These are phyloP conservation scores for Scytalidium sp. DNA, from an alignment of 2,329 filamentous ascomycete genomes.

Conservation along the genomic window DNA sequence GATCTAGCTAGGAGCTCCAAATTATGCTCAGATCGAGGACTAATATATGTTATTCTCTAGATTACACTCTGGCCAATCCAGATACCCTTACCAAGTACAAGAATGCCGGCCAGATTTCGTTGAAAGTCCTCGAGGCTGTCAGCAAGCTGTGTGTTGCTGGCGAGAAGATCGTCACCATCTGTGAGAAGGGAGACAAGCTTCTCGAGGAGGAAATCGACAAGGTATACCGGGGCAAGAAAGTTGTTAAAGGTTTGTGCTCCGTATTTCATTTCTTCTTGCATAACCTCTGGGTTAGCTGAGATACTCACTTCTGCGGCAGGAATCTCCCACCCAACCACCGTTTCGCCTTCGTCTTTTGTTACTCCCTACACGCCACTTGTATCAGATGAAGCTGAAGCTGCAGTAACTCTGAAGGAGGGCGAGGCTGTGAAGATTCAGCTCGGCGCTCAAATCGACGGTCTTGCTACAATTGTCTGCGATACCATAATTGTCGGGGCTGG, in stretches of 20 bases:
- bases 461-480: constrained; percentile 94
- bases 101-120: constrained; percentile 89
- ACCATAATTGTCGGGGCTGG: constrained; percentile 71
- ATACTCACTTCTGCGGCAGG: constrained; percentile 45
- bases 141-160: constrained; percentile 71
- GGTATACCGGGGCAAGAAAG: constrained; percentile 98
- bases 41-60: constrained; percentile 40
- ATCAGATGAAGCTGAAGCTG: constrained; percentile 82
- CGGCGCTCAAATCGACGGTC: constrained; percentile 97
- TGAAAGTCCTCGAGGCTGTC: constrained; percentile 91
- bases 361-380: constrained; percentile 94
- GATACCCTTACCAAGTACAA: constrained; percentile 99
- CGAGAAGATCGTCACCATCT: constrained; percentile 90
- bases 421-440: constrained; percentile 97
- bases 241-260: constrained; percentile 67
- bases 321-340: constrained; percentile 89
- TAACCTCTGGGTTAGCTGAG: constrained; percentile 9
- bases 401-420: constrained; percentile 72
- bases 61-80: constrained; percentile 87
- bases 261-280: neutral
- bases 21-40: neutral
- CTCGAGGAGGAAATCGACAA: constrained; percentile 91
- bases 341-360: constrained; percentile 91
- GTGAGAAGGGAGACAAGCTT: constrained; percentile 92
- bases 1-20: neutral